A percentile compares a stretch with the other conserved stretches of the same genome.
Conservation (phyloP, 1,284 basidiomycete species). For the Malassezia arunalokei region DNA sequence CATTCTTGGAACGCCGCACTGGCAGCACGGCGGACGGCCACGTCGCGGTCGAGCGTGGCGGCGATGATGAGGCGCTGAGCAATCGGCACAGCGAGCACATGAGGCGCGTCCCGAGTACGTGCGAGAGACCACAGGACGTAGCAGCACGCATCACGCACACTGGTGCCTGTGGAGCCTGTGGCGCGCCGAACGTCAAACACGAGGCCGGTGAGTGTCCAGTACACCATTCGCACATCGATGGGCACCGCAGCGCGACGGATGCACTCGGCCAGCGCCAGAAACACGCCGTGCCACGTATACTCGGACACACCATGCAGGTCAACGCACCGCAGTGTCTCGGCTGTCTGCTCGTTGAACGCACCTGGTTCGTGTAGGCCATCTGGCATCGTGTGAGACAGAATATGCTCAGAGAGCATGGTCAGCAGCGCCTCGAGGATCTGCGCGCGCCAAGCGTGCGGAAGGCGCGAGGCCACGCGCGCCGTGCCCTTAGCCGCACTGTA, state of each 20-base stretch:
- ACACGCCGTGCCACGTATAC: slow-evolving; percentile 86
- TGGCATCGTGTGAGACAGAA: slow-evolving; percentile 56
- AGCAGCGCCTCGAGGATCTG: slow-evolving; percentile 73
- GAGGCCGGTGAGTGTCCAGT: slow-evolving; percentile 52
- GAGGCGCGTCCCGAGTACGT: slow-evolving; percentile 53
- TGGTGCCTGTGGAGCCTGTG: slow-evolving; percentile 81
- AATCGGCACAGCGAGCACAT: slow-evolving; percentile 49
- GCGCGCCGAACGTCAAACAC: slow-evolving; percentile 85
- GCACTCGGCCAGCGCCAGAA: slow-evolving; percentile 81
- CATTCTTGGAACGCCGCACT: slow-evolving; percentile 96
- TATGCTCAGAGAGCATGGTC: slow-evolving; percentile 53
- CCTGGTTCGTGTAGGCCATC: slow-evolving; percentile 47
- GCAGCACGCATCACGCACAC: slow-evolving; percentile 82
- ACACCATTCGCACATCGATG: slow-evolving; percentile 22
- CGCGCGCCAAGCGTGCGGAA: slow-evolving; percentile 61
- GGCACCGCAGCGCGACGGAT: slow-evolving; percentile 60
- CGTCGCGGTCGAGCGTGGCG: slow-evolving; percentile 79
- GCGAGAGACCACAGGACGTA: slow-evolving; percentile 93
- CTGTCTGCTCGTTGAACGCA: not conserved
- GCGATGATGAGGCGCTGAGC: slow-evolving; percentile 64
- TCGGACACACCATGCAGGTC: slow-evolving; percentile 56
- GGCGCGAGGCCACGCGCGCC: slow-evolving; percentile 67
- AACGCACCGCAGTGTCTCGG: not conserved
- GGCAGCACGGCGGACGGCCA: slow-evolving; percentile 86
- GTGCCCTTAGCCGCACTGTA: slow-evolving; percentile 90